phyloP scores from a whole-genome alignment of 805 yeast genomes.

The Teunomyces kruisii region DNA sequence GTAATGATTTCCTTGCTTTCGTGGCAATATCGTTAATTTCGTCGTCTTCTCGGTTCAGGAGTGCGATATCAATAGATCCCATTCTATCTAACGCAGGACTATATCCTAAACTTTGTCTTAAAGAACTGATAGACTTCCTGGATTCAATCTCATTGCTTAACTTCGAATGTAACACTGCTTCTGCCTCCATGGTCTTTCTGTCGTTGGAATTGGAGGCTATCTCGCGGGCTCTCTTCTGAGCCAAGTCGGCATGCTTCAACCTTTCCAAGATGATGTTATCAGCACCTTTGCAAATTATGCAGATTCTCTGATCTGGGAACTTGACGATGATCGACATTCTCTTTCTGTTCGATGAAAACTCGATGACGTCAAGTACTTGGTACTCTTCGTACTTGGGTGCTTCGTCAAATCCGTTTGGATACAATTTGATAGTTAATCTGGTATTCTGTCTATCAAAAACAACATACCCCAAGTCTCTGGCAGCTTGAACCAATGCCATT shows the following conservation, averaged over 20 bases:
- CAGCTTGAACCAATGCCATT: constrained; percentile 88
- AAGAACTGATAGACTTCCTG: constrained; percentile 30
- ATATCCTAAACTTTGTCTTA: constrained; percentile 25
- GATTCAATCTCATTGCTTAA: constrained; percentile 37
- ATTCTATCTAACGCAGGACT: constrained; percentile 19
- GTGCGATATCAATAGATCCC: constrained; percentile 50
- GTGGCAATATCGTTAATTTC: constrained; percentile 55
- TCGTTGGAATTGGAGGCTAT: constrained; percentile 54
- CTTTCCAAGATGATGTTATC: constrained; percentile 85
- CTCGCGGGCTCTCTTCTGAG: constrained; percentile 63
- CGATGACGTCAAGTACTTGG: constrained; percentile 76
- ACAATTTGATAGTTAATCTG: constrained; percentile 65
- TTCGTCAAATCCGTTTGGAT: constrained; percentile 75
- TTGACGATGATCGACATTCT: constrained; percentile 88
- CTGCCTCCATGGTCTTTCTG: constrained; percentile 79
- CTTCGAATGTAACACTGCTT: constrained; percentile 58
- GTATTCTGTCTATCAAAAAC: constrained; percentile 67
- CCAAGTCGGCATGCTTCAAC: constrained; percentile 57
- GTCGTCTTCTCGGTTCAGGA: constrained; percentile 44
- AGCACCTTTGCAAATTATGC: constrained; percentile 92
- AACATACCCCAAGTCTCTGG: constrained; percentile 92
- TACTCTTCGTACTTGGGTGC: constrained; percentile 67
- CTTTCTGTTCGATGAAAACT: constrained; percentile 83
- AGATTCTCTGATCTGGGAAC: constrained; percentile 73
- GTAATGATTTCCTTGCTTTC: constrained; percentile 57